Conservation (phyloP, 768 basidiomycete species). For the Porphyrellus cyaneotinctus region DNA sequence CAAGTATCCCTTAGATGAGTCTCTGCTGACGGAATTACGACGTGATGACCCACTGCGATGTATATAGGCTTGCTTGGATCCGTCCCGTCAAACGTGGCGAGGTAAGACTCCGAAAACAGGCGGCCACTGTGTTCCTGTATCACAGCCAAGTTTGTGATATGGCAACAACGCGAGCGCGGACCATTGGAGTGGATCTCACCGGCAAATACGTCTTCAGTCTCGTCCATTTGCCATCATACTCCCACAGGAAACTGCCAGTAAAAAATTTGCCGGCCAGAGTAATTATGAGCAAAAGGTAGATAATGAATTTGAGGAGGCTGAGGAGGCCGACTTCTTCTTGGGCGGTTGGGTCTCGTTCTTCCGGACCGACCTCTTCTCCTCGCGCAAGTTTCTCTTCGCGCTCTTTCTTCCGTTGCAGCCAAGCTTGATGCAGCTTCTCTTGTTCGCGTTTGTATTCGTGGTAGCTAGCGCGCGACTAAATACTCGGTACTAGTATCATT, state of each 20-base stretch:
- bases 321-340: conserved; percentile 60
- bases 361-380: conserved; percentile 69
- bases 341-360: conserved; percentile 70
- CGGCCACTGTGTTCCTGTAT: conserved; percentile 50
- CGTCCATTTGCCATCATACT: conserved; percentile 63
- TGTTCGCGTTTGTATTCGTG: conserved; percentile 61
- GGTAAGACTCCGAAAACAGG: conserved; percentile 68
- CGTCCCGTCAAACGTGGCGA: conserved; percentile 71
- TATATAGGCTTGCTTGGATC: conserved; percentile 67
- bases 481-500: not conserved
- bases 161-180: not conserved
- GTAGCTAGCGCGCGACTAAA: conserved; percentile 42
- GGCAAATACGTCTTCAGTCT: conserved; percentile 62
- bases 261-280: conserved; percentile 75
- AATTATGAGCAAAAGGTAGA: conserved; percentile 50
- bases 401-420: conserved; percentile 66
- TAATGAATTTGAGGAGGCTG: conserved; percentile 65
- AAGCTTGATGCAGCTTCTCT: conserved; percentile 57
- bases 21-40: conserved; percentile 2
- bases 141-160: not conserved
- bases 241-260: conserved; percentile 86
- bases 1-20: conserved; percentile 2
- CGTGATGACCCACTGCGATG: conserved; percentile 60
- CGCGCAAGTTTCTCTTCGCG: conserved; percentile 69
- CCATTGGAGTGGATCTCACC: conserved; percentile 37